Evolutionary conservation across 805 yeast species (phyloP).

Genomic region (Saturnispora ahearnii): DNA sequence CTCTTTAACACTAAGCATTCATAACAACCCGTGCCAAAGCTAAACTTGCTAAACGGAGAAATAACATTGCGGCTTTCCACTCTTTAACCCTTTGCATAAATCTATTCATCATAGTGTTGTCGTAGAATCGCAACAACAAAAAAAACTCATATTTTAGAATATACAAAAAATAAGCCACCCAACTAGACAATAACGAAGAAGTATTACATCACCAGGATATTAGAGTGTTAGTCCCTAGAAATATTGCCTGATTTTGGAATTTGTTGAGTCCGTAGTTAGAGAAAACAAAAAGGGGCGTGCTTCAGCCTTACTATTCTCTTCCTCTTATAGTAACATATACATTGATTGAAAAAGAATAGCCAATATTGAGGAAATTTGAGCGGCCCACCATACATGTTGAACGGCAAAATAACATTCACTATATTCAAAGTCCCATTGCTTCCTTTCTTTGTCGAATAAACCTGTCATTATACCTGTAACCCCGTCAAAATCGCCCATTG

Average conservation of each 20-base stretch:
- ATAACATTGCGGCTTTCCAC: too few relatives aligned
- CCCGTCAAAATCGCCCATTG: conserved; percentile 96
- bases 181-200: too few relatives aligned
- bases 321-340: not conserved
- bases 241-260: not conserved
- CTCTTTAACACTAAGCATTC: too few relatives aligned
- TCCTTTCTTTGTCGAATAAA: conserved; percentile 35
- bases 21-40: too few relatives aligned
- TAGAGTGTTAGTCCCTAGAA: too few relatives aligned
- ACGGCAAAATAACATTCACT: conserved; percentile 70
- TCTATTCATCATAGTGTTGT: too few relatives aligned
- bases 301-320: not conserved
- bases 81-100: too few relatives aligned
- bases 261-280: not conserved
- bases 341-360: conserved; percentile 32
- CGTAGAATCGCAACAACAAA: too few relatives aligned
- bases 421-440: conserved; percentile 59
- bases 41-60: too few relatives aligned
- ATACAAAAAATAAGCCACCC: too few relatives aligned
- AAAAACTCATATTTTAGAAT: too few relatives aligned
- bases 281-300: not conserved
- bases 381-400: conserved; percentile 95
- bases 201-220: too few relatives aligned
- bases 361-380: conserved; percentile 45
- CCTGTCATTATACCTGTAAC: conserved; percentile 82